Evolutionary conservation across 345 rosid species (phyloP).

Genomic region (Iberis pinnata): DNA sequence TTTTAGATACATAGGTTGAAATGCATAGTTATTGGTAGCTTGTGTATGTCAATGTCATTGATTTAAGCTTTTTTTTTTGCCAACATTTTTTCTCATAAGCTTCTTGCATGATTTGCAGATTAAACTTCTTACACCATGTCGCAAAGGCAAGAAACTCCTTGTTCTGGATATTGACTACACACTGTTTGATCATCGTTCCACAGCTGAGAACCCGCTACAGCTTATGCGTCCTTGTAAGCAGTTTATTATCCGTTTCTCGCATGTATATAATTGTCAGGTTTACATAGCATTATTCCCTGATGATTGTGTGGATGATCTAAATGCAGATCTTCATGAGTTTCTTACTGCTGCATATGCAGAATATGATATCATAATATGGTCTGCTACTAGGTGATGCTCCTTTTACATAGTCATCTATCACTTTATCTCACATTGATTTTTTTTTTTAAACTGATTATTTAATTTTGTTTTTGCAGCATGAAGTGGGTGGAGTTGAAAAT

Average conservation of each 20-base stretch:
- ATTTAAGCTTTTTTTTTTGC: not conserved
- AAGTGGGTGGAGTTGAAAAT: slow-evolving; percentile 97
- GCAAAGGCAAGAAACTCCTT: slow-evolving; percentile 81
- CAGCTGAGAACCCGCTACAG: slow-evolving; percentile 84
- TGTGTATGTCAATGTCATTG: not conserved
- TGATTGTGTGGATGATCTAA: slow-evolving; percentile 5
- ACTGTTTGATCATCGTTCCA: slow-evolving; percentile 85
- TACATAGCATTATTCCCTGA: not conserved
- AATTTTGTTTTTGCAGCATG: slow-evolving; percentile 52
- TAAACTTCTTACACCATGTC: slow-evolving; percentile 62
- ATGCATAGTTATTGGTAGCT: not conserved
- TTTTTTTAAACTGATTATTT: not conserved
- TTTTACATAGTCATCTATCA: not conserved
- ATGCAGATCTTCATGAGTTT: slow-evolving; percentile 93
- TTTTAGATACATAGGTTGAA: not conserved
- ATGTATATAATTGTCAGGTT: not conserved
- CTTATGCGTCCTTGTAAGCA: slow-evolving; percentile 92
- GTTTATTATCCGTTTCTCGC: not conserved
- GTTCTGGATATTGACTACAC: slow-evolving; percentile 96
- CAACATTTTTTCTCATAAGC: slow-evolving; percentile 1
- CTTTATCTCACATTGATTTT: not conserved
- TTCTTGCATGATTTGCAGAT: slow-evolving; percentile 40
- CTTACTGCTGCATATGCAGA: slow-evolving; percentile 82
- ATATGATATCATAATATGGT: slow-evolving; percentile 96
- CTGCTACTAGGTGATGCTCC: slow-evolving; percentile 67